A percentile compares a stretch with the other conserved stretches of the same genome.
These are phyloP conservation scores for Casuarina equisetifolia DNA, from an alignment of 306 rosid species.

Conservation along the genomic window DNA sequence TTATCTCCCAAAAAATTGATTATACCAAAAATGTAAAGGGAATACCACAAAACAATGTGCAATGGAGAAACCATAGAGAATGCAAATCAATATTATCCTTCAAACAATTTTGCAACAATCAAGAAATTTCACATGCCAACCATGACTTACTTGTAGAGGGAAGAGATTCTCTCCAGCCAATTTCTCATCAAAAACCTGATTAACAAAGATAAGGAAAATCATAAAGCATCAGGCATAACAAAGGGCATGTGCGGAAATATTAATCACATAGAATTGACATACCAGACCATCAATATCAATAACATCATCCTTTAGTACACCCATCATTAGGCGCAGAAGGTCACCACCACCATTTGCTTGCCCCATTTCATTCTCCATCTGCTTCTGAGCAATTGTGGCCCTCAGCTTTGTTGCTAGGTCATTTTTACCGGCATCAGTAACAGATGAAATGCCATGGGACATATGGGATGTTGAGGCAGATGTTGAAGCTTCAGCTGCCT, in stretches of 20 bases:
- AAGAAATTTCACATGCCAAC: neutral
- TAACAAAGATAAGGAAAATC: constrained; percentile 8
- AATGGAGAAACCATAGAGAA: neutral
- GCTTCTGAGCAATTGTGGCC: constrained; percentile 91
- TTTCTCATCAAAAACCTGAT: constrained; percentile 89
- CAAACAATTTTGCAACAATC: neutral
- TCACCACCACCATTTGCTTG: constrained; percentile 77
- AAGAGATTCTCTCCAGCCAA: constrained; percentile 88
- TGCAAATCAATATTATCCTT: neutral
- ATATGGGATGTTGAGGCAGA: constrained; percentile 63
- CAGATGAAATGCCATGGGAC: constrained; percentile 50
- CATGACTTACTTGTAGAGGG: constrained; percentile 69
- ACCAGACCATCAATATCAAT: constrained; percentile 96
- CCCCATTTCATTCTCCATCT: constrained; percentile 82
- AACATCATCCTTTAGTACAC: constrained; percentile 77
- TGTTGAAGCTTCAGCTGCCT: constrained; percentile 71
- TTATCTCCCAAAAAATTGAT: neutral
- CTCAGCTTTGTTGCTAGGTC: constrained; percentile 95
- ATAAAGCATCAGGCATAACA: constrained; percentile 30
- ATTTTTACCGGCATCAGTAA: constrained; percentile 64
- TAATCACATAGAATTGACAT: constrained; percentile 32
- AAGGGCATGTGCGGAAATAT: constrained; percentile 13
- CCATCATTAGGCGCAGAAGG: constrained; percentile 83
- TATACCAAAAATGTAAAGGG: neutral
- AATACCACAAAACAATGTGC: neutral